A percentile compares a stretch with the other conserved stretches of the same genome.
phyloP scores from a whole-genome alignment of 305 asterid genomes.

The Fraxinus angustifolia region DNA sequence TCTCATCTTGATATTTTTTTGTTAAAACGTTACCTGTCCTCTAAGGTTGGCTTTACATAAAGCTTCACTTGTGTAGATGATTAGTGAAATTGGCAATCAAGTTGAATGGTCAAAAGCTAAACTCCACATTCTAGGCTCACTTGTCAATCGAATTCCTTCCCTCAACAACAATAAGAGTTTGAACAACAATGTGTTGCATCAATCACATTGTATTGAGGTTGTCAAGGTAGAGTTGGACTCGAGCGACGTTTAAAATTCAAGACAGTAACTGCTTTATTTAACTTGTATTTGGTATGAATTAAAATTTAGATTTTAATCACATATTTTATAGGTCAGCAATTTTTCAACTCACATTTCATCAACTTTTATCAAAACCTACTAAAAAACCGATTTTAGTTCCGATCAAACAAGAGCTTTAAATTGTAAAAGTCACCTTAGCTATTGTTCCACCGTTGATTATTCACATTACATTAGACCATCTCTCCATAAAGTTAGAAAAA shows the following conservation, averaged over 20 bases:
- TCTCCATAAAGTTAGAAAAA: background rate
- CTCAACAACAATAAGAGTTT: background rate
- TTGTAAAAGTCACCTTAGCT: too few relatives aligned
- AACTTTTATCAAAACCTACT: too few relatives aligned
- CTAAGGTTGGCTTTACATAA: background rate
- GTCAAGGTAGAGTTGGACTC: background rate
- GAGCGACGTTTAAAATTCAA: background rate
- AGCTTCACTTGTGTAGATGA: background rate
- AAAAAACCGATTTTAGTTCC: too few relatives aligned
- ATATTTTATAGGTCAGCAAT: too few relatives aligned
- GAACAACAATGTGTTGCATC: background rate
- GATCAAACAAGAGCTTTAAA: too few relatives aligned
- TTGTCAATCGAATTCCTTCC: background rate
- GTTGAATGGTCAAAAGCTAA: background rate
- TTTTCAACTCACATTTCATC: too few relatives aligned
- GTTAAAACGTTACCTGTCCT: background rate
- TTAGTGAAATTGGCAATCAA: background rate
- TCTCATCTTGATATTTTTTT: background rate
- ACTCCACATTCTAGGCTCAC: background rate
- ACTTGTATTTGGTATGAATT: too few relatives aligned
- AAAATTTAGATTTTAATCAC: too few relatives aligned
- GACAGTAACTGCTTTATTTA: background rate
- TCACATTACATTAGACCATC: background rate
- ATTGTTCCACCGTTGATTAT: too few relatives aligned
- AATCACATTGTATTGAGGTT: background rate